phyloP scores from a whole-genome alignment of 192 early-diverging fungal species.

The Lunasporangiospora selenospora region DNA sequence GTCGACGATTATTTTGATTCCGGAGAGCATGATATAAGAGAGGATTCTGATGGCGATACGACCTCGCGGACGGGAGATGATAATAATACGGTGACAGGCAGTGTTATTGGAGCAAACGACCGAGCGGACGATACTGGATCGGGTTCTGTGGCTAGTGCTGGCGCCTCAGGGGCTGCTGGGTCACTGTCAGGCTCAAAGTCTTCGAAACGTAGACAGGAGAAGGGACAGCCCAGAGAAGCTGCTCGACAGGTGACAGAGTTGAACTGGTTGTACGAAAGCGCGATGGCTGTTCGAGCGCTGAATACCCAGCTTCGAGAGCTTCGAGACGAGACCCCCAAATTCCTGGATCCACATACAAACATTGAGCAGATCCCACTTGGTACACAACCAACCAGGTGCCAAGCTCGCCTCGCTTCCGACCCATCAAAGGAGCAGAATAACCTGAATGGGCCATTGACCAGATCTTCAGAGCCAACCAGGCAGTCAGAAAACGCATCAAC shows the following conservation, averaged over 20 bases:
- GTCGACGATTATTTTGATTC: conserved; percentile 79
- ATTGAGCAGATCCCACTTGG: conserved; percentile 58
- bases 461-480: neutral
- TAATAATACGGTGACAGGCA: neutral
- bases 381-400: conserved; percentile 52
- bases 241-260: conserved; percentile 26
- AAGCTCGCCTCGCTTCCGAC: conserved; percentile 20
- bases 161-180: too few relatives aligned
- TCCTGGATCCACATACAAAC: conserved; percentile 65
- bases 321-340: conserved; percentile 52
- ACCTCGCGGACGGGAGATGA: conserved; percentile 18
- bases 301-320: conserved; percentile 55
- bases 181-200: too few relatives aligned
- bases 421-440: neutral
- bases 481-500: conserved; percentile 6
- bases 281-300: conserved; percentile 54
- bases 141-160: too few relatives aligned
- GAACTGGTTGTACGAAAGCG: conserved; percentile 64
- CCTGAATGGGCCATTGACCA: neutral
- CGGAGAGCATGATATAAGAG: conserved; percentile 30
- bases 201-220: conserved; percentile 15
- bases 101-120: neutral
- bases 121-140: conserved; percentile 2
- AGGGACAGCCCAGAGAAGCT: conserved; percentile 10
- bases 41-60: conserved; percentile 30